phyloP scores from a whole-genome alignment of 1,284 basidiomycete genomes.

The Apiotrichum siamense region DNA sequence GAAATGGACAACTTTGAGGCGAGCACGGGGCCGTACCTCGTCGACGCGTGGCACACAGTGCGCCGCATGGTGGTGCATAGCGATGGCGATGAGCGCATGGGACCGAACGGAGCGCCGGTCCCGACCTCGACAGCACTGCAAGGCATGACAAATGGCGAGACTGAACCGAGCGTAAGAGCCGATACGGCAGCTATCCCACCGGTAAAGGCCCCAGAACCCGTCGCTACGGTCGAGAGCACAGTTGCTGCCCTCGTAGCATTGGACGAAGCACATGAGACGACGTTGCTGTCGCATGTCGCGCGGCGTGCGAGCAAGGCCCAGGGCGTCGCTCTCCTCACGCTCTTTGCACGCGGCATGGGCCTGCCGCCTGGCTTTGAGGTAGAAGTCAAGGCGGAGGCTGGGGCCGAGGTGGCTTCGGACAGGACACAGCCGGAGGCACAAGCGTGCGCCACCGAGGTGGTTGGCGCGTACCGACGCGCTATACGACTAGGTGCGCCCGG shows the following conservation, averaged over 20 bases:
- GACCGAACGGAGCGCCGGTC: too few species aligned
- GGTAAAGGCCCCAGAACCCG: too few species aligned
- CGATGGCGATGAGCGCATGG: neutral
- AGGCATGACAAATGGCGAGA: too few species aligned
- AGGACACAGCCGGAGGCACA: slow-evolving; percentile 8
- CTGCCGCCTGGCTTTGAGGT: slow-evolving; percentile 46
- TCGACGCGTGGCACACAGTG: slow-evolving; percentile 56
- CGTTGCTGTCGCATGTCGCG: slow-evolving; percentile 83
- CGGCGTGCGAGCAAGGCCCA: slow-evolving; percentile 83
- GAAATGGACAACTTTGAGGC: slow-evolving; percentile 59
- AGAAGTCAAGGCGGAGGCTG: too few species aligned
- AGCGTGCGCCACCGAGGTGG: slow-evolving; percentile 39
- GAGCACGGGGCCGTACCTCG: slow-evolving; percentile 68
- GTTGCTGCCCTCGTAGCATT: slow-evolving; percentile 41
- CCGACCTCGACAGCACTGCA: too few species aligned
- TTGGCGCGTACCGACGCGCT: slow-evolving; percentile 62
- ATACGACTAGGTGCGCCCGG: slow-evolving; percentile 65
- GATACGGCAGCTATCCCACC: too few species aligned
- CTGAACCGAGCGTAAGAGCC: too few species aligned
- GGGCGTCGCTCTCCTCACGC: slow-evolving; percentile 83
- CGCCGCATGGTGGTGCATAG: too few species aligned
- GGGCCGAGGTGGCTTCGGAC: too few species aligned
- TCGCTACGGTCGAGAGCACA: too few species aligned
- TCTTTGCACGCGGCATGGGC: slow-evolving; percentile 77
- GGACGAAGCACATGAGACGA: slow-evolving; percentile 73